phyloP scores from a whole-genome alignment of 805 yeast species.

The Kluyveromyces lactis region DNA sequence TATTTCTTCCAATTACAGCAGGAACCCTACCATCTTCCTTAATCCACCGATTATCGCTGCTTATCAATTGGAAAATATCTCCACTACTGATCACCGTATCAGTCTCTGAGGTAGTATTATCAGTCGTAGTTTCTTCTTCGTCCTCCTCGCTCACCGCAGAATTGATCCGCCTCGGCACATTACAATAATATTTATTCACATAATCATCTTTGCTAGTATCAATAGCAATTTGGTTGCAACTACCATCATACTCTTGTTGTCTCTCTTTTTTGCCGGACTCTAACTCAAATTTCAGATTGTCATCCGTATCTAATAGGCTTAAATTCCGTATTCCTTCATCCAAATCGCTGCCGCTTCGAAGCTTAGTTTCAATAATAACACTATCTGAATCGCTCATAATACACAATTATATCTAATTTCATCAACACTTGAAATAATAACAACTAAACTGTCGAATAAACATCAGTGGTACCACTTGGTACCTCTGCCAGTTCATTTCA shows the following conservation, averaged over 20 bases:
- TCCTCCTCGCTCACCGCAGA: slow-evolving; percentile 17
- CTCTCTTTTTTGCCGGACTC: too few relatives aligned
- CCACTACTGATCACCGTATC: neutral
- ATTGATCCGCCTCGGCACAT: slow-evolving; percentile 13
- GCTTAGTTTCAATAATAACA: neutral
- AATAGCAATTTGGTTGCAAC: too few relatives aligned
- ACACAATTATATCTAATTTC: too few relatives aligned
- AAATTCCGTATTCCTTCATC: too few relatives aligned
- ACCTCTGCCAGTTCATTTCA: too few relatives aligned
- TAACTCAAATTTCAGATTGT: too few relatives aligned
- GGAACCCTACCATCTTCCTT: neutral
- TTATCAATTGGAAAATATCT: slow-evolving; percentile 1
- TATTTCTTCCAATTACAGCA: neutral
- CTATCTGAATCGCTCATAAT: neutral
- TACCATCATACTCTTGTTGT: too few relatives aligned
- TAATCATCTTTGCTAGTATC: neutral
- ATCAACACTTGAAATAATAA: too few relatives aligned
- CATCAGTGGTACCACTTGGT: too few relatives aligned
- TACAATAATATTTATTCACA: neutral
- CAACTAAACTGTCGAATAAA: too few relatives aligned
- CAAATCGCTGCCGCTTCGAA: too few relatives aligned
- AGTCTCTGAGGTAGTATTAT: slow-evolving; percentile 2
- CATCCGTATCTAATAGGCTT: too few relatives aligned
- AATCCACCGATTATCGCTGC: neutral
- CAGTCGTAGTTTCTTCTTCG: neutral